A percentile compares a stretch with the other conserved stretches of the same genome.
Conservation (phyloP, 2,329 filamentous ascomycete genomes). For the Trichoderma koningiopsis region DNA sequence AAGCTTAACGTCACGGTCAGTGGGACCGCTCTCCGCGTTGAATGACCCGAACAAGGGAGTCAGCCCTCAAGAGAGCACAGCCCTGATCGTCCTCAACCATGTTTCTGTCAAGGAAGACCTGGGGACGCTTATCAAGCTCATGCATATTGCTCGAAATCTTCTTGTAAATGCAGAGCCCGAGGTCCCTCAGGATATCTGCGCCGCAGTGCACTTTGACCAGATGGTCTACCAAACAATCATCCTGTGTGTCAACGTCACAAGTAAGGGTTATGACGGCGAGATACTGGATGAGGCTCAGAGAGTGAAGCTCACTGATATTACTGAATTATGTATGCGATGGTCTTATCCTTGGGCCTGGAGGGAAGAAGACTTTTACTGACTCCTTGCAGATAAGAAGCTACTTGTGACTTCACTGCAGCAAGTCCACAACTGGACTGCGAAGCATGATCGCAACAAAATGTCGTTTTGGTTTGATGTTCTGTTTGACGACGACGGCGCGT, state of each 20-base stretch:
- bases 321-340: conserved; percentile 60
- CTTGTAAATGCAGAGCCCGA: conserved; percentile 66
- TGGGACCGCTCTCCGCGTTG: conserved; percentile 56
- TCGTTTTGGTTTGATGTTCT: conserved; percentile 68
- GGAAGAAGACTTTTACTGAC: not conserved
- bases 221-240: conserved; percentile 68
- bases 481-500: conserved; percentile 58
- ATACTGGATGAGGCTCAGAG: conserved; percentile 60
- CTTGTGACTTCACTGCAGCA: conserved; percentile 67
- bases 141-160: conserved; percentile 67
- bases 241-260: conserved; percentile 66
- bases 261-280: conserved; percentile 67
- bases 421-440: conserved; percentile 69
- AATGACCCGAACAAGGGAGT: conserved; percentile 58
- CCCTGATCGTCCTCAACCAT: conserved; percentile 65
- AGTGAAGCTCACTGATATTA: conserved; percentile 62
- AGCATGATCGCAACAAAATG: conserved; percentile 71
- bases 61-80: conserved; percentile 63
- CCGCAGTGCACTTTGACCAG: conserved; percentile 65
- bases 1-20: conserved; percentile 60
- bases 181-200: conserved; percentile 66
- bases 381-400: conserved; percentile 61
- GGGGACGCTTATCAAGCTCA: conserved; percentile 65
- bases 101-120: conserved; percentile 62
- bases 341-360: not conserved